These are phyloP conservation scores for Kodamaea kaohsiungensis DNA, from an alignment of 805 yeast genomes.

Conservation along the genomic window DNA sequence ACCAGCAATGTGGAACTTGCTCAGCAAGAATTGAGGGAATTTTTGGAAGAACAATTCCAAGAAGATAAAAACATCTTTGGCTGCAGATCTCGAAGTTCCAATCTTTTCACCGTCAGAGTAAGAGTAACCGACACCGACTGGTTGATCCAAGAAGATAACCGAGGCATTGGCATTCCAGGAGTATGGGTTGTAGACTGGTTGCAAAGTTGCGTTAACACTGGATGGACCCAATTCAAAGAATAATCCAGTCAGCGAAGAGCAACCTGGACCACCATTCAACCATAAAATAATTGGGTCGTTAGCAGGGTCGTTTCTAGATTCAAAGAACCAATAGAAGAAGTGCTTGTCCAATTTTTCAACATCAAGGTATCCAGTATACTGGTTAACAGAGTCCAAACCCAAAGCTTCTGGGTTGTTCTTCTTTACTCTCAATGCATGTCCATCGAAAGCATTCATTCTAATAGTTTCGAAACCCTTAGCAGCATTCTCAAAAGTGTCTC, in stretches of 20 bases:
- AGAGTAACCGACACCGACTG: conserved; percentile 28
- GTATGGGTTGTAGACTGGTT: conserved; percentile 28
- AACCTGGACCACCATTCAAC: conserved; percentile 37
- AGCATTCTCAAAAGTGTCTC: conserved; percentile 8
- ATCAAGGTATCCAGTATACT: conserved; percentile 42
- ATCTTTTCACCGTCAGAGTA: conserved; percentile 21
- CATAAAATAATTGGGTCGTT: conserved; percentile 35
- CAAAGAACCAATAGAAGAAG: conserved; percentile 35
- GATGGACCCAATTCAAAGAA: conserved; percentile 35
- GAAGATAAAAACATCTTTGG: conserved; percentile 22
- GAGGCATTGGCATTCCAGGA: conserved; percentile 33
- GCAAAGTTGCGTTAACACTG: conserved; percentile 20
- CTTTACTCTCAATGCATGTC: conserved; percentile 32
- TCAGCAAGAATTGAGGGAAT: conserved; percentile 20
- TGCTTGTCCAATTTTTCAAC: conserved; percentile 32
- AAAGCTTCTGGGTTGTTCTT: conserved; percentile 35
- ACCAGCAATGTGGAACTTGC: conserved; percentile 28
- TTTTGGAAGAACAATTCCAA: conserved; percentile 28
- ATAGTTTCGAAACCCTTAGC: conserved; percentile 13
- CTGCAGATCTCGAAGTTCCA: conserved; percentile 19
- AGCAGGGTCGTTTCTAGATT: conserved; percentile 33
- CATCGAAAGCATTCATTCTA: conserved; percentile 19
- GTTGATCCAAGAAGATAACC: conserved; percentile 28
- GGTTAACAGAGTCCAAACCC: conserved; percentile 39
- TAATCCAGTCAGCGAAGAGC: conserved; percentile 30